Evolutionary conservation across 176 grass and related monocot genomes (phyloP).

Genomic region (Carex parvula): DNA sequence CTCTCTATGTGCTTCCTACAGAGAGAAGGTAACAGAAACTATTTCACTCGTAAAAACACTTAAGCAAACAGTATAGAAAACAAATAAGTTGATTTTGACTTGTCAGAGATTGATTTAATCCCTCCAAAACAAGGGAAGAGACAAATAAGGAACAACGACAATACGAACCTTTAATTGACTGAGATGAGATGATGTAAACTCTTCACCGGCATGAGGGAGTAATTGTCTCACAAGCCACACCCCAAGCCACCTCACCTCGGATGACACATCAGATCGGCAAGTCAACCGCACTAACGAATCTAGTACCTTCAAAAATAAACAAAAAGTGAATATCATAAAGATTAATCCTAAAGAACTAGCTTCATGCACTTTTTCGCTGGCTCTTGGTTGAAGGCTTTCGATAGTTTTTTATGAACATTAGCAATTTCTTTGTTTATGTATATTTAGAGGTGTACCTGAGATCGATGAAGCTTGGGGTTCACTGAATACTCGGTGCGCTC

Average conservation of each 20-base stretch:
- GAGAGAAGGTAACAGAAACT: neutral
- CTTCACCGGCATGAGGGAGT: conserved; percentile 79
- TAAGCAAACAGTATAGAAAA: neutral
- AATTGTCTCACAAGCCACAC: conserved; percentile 97
- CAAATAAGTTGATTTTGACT: neutral
- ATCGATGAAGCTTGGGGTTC: conserved; percentile 63
- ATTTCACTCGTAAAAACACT: neutral
- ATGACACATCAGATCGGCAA: conserved; percentile 75
- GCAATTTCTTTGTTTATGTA: neutral
- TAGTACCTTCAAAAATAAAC: conserved; percentile 72
- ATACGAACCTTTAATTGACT: conserved; percentile 49
- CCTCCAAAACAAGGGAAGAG: neutral
- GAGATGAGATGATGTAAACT: conserved; percentile 76
- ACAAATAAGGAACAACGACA: neutral
- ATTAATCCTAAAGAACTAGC: neutral
- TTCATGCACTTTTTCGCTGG: neutral
- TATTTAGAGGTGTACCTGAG: conserved; percentile 51
- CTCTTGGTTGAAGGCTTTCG: neutral
- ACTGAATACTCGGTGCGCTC: conserved; percentile 46
- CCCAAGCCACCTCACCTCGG: conserved; percentile 79
- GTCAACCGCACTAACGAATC: conserved; percentile 83
- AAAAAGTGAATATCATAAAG: neutral
- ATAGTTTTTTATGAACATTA: neutral
- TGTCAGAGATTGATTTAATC: neutral
- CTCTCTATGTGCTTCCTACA: conserved; percentile 77